Evolutionary conservation across 2,329 filamentous ascomycete genomes (phyloP).

Genomic region (Arachnomyces sp.): DNA sequence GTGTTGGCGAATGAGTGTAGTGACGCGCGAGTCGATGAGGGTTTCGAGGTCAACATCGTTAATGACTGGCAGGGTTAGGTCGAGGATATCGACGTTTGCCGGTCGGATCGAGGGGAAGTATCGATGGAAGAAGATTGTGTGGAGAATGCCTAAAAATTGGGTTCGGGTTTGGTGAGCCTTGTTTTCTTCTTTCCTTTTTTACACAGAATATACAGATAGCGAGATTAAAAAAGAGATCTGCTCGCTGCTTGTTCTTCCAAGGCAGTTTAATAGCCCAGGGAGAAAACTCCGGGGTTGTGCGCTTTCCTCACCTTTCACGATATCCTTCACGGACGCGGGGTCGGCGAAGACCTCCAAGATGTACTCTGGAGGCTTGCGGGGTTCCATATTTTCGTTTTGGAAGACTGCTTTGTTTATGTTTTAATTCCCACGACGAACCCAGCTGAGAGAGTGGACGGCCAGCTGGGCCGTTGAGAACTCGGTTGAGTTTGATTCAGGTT

Average conservation of each 20-base stretch:
- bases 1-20: slow-evolving; percentile 67
- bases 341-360: slow-evolving; percentile 91
- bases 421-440: slow-evolving; percentile 3
- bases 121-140: slow-evolving; percentile 98
- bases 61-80: slow-evolving; percentile 82
- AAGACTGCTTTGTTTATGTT: neutral
- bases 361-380: slow-evolving; percentile 70
- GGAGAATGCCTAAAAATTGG: slow-evolving; percentile 70
- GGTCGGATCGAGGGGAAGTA: slow-evolving; percentile 86
- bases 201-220: slow-evolving; percentile 1
- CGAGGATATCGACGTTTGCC: slow-evolving; percentile 78
- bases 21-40: slow-evolving; percentile 81
- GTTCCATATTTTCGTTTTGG: slow-evolving; percentile 47
- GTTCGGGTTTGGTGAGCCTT: slow-evolving; percentile 8
- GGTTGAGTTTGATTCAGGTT: slow-evolving; percentile 10
- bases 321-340: slow-evolving; percentile 78
- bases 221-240: slow-evolving; percentile 5
- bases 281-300: neutral
- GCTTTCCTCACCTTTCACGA: slow-evolving; percentile 69
- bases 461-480: slow-evolving; percentile 12
- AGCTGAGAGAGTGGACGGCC: slow-evolving; percentile 11
- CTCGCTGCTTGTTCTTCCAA: neutral
- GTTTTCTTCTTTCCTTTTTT: neutral
- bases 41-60: slow-evolving; percentile 87
- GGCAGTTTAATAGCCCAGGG: neutral